A percentile compares a stretch with the other conserved stretches of the same genome.
Evolutionary conservation across 257 asterid genomes (phyloP).

Genomic region (Nemophila menziesii): DNA sequence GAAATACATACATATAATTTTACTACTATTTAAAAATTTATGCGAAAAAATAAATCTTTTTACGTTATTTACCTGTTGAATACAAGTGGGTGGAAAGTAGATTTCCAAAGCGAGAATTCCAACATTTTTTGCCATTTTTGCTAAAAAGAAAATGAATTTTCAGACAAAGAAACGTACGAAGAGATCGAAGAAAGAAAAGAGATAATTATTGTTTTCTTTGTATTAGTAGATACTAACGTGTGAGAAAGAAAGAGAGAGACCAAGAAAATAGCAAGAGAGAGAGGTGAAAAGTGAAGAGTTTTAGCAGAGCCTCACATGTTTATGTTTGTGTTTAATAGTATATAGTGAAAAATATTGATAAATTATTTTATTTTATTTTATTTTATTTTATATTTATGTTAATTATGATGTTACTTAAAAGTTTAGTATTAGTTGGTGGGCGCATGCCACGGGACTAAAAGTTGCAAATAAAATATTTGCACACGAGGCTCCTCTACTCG

Average conservation of each 20-base stretch:
- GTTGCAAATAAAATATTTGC: no score
- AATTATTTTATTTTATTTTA: no score
- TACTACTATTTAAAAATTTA: no score
- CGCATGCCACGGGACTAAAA: not conserved
- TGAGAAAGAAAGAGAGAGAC: not conserved
- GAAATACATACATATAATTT: no score
- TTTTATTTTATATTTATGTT: no score
- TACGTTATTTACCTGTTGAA: conserved; percentile 55
- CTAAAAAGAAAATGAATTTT: not conserved
- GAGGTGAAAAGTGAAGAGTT: not conserved
- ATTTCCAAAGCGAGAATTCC: conserved; percentile 93
- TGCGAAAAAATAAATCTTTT: no score
- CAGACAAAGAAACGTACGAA: not conserved
- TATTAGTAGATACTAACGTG: not conserved
- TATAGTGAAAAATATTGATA: no score
- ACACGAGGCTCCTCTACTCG: no score
- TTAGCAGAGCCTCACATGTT: not conserved
- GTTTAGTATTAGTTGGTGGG: not conserved
- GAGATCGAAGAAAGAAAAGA: not conserved
- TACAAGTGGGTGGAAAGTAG: conserved; percentile 92
- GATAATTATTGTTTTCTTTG: not conserved
- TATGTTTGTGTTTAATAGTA: not conserved
- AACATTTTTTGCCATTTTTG: conserved; percentile 41
- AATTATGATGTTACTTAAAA: no score
- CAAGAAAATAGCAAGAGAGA: not conserved